Percentiles rank a stretch among this genome's conserved stretches.
Conservation (phyloP, 2,329 filamentous ascomycete species). For the Trichoderma breve region DNA sequence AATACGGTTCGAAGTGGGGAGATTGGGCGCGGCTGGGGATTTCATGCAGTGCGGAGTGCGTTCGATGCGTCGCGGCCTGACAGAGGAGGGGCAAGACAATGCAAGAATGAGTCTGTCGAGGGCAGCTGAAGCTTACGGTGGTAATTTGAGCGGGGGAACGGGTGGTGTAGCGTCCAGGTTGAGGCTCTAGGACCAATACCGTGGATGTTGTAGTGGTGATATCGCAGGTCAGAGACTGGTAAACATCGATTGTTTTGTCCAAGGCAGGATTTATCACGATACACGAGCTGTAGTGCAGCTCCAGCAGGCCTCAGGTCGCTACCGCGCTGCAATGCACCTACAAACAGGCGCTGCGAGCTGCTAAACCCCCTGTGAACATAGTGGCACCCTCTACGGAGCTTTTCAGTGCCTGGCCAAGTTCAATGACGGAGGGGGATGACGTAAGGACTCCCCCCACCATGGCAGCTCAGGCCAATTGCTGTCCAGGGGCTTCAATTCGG, state of each 20-base stretch:
- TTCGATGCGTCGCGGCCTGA: slow-evolving; percentile 16
- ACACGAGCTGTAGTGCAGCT: neutral
- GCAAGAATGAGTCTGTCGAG: neutral
- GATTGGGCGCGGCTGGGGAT: slow-evolving; percentile 10
- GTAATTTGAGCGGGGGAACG: neutral
- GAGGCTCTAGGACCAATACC: neutral
- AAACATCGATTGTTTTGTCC: neutral
- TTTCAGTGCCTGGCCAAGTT: neutral
- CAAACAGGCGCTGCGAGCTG: neutral
- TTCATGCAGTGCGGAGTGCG: slow-evolving; percentile 12
- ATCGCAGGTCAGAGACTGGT: neutral
- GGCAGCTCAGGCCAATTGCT: neutral
- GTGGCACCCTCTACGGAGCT: neutral
- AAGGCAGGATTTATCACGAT: slow-evolving; percentile 5
- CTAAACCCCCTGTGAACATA: neutral
- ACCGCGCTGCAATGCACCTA: neutral
- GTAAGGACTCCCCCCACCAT: slow-evolving; percentile 6
- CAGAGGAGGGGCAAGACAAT: neutral
- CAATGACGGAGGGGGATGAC: slow-evolving; percentile 8
- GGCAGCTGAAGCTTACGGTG: neutral
- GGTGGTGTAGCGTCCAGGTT: neutral
- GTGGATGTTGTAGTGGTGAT: neutral
- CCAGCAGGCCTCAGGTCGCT: neutral
- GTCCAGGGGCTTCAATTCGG: neutral
- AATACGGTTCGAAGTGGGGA: slow-evolving; percentile 1